Evolutionary conservation across 1,284 basidiomycete species (phyloP), one percentile per base, ranked within the genome.

Genomic region (Cutaneotrichosporon sp.): DNA sequence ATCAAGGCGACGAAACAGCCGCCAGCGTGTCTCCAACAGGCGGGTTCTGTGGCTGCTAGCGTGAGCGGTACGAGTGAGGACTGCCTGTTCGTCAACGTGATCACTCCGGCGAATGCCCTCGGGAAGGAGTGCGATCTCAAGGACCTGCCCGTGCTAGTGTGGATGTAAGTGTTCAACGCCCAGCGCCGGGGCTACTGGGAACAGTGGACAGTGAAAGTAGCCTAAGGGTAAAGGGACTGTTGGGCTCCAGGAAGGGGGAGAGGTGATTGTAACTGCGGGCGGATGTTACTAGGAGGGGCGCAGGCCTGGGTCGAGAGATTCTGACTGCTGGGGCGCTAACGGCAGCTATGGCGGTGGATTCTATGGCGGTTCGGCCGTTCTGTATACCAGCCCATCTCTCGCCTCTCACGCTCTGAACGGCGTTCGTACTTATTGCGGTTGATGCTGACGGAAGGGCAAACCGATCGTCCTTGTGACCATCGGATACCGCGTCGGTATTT

Each of bases 401-500:
- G 60, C 71, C 18, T 60, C 58, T 5, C 51, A 65, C 13, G 62
- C 58, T 9, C 26, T 49, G 1, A 4, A 34, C 9, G 21, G 36
- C 14, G 47, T 56, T 16, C 5, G 55, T 21, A 13, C 31, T 2
- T 31, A 16, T 5, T 2, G 2, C 4, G 4, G 13, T 36, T 5
- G 5, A 2, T 4, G 10, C 55, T 56, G 38, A 56, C 16, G 22
- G 22, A 11, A 56, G 55, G 55, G 69, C 5, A 68, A 71, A 52
- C 80, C 79, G 0, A 71, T 81, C 62, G 72, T 84, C 57, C 76
- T 81, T 52, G 81, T 83, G 30, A 73, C 77, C 1, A 52, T 82
- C 60, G 78, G 81, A 53, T 84, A 84, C 68, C 81, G 84, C 26
- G 70, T 84, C 5, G 81, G 81, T n/a, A 73, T 81, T 9, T 77